Percentiles rank a stretch among this genome's conserved stretches.
Conservation (phyloP, 441 rosid genomes). For the Capsella rubella region DNA sequence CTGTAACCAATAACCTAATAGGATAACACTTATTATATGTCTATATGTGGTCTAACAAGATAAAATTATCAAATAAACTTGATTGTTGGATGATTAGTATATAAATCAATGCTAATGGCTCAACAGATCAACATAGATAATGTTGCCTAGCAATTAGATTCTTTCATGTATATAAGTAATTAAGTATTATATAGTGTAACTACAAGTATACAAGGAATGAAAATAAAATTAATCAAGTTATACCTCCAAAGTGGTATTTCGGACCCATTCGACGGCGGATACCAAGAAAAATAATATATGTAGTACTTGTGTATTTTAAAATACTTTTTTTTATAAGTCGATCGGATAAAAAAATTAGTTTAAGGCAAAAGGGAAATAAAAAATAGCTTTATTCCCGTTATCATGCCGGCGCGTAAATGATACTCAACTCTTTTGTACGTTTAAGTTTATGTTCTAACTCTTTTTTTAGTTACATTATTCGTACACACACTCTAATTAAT, state of each 20-base stretch:
- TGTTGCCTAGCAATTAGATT: constrained; percentile 24
- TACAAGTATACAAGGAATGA: constrained; percentile 6
- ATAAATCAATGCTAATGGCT: not conserved
- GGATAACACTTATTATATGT: too few relatives aligned
- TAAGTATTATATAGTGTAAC: not conserved
- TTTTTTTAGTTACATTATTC: constrained; percentile 9
- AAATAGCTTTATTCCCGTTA: constrained; percentile 34
- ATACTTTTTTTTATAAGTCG: not conserved
- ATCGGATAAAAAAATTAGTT: constrained; percentile 19
- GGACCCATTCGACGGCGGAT: constrained; percentile 69
- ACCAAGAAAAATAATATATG: constrained; percentile 8
- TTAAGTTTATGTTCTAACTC: not conserved
- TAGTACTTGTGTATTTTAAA: too few relatives aligned
- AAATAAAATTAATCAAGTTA: constrained; percentile 35
- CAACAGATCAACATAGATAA: constrained; percentile 2
- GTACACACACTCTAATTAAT: not conserved
- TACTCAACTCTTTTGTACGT: constrained; percentile 25
- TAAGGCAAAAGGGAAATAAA: constrained; percentile 11
- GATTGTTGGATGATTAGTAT: not conserved
- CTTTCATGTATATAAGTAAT: too few relatives aligned
- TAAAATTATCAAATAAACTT: not conserved
- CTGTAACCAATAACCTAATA: not conserved
- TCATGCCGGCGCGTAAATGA: constrained; percentile 36
- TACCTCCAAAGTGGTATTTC: constrained; percentile 39
- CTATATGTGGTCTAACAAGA: not conserved